These are phyloP conservation scores for Parmelia sp. DNA, from an alignment of 495 filamentous ascomycete species.

Conservation along the genomic window DNA sequence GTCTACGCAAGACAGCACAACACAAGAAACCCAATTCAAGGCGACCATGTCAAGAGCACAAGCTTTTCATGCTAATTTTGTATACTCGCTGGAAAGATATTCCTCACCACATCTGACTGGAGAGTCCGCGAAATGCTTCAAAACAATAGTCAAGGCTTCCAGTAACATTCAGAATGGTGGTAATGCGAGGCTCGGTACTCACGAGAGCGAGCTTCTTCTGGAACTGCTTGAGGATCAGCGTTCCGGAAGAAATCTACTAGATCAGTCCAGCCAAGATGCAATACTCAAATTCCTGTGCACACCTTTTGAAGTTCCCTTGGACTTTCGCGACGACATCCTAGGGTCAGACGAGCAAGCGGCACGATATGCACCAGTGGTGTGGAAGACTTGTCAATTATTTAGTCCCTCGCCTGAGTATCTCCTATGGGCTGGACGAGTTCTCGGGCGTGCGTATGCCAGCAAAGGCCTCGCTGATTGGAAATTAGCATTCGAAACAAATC, in stretches of 20 bases:
- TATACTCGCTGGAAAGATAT: slow-evolving; percentile 52
- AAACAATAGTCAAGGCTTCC: slow-evolving; percentile 56
- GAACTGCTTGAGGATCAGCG: slow-evolving; percentile 68
- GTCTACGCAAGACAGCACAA: slow-evolving; percentile 59
- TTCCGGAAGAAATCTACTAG: slow-evolving; percentile 54
- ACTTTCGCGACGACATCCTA: slow-evolving; percentile 54
- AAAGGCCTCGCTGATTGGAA: slow-evolving; percentile 57
- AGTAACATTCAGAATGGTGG: slow-evolving; percentile 50
- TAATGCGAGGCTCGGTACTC: slow-evolving; percentile 51
- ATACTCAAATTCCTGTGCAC: slow-evolving; percentile 68
- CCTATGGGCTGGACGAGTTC: slow-evolving; percentile 74
- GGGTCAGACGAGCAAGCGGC: slow-evolving; percentile 54
- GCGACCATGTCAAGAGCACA: slow-evolving; percentile 60
- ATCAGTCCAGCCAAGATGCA: slow-evolving; percentile 58
- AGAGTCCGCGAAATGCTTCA: slow-evolving; percentile 51
- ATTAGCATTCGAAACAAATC: slow-evolving; percentile 50
- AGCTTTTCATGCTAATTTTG: slow-evolving; percentile 66
- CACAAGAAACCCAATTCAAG: slow-evolving; percentile 68
- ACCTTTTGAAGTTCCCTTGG: slow-evolving; percentile 56
- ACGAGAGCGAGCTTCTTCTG: slow-evolving; percentile 67
- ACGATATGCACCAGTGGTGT: slow-evolving; percentile 57
- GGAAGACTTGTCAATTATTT: slow-evolving; percentile 61
- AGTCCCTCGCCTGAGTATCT: slow-evolving; percentile 61
- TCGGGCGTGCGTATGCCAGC: slow-evolving; percentile 77
- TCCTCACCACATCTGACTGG: slow-evolving; percentile 42